Evolutionary conservation across 2,329 filamentous ascomycete species (phyloP).

Genomic region (Xylaria sp.): DNA sequence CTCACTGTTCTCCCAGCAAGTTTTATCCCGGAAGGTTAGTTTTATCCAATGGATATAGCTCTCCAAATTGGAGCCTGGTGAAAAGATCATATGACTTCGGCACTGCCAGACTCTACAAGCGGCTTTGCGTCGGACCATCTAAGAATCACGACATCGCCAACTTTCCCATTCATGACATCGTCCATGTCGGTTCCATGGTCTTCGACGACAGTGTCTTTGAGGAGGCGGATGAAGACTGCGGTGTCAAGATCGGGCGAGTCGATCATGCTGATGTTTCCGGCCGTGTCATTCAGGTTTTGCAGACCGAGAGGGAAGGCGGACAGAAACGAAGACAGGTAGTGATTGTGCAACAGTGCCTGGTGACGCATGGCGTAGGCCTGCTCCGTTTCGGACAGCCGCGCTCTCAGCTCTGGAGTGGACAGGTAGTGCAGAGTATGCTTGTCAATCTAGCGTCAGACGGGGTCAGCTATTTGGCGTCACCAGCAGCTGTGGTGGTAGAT

Average conservation of each 20-base stretch:
- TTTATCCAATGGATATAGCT: neutral
- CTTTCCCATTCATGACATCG: conserved; percentile 65
- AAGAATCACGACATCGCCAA: conserved; percentile 75
- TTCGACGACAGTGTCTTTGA: conserved; percentile 69
- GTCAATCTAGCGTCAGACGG: conserved; percentile 70
- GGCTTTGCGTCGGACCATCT: conserved; percentile 79
- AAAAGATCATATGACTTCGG: conserved; percentile 66
- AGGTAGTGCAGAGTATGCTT: conserved; percentile 80
- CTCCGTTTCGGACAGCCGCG: conserved; percentile 80
- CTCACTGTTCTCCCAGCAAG: neutral
- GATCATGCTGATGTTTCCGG: conserved; percentile 91
- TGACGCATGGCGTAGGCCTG: conserved; percentile 85
- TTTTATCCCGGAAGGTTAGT: neutral
- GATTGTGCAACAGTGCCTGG: conserved; percentile 82
- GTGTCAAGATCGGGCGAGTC: conserved; percentile 84
- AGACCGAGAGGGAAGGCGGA: conserved; percentile 81
- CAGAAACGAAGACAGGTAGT: conserved; percentile 89
- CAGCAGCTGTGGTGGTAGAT: conserved; percentile 13
- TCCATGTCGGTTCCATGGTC: conserved; percentile 74
- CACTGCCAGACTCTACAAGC: conserved; percentile 64
- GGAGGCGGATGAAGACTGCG: conserved; percentile 84
- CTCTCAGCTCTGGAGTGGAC: conserved; percentile 63
- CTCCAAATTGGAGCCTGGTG: neutral
- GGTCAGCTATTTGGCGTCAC: conserved; percentile 26
- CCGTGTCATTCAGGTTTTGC: conserved; percentile 88